phyloP scores from a whole-genome alignment of 2,329 filamentous ascomycete species.

The Phyllosticta capitalensis region DNA sequence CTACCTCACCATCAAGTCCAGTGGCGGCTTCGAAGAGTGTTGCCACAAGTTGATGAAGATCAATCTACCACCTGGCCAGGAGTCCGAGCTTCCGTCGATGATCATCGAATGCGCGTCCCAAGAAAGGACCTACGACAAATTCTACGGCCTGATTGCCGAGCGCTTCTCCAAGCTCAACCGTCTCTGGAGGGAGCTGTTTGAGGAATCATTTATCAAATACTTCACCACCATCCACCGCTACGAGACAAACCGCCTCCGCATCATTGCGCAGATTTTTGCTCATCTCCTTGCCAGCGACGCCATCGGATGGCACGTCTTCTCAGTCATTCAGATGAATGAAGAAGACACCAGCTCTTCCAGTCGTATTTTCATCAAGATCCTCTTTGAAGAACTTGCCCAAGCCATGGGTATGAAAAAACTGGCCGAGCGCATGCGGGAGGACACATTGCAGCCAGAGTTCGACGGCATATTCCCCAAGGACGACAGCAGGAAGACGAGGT shows the following conservation, averaged over 20 bases:
- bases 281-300: slow-evolving; percentile 82
- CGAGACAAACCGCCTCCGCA: slow-evolving; percentile 89
- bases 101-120: slow-evolving; percentile 94
- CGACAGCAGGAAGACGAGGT: slow-evolving; percentile 80
- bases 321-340: slow-evolving; percentile 80
- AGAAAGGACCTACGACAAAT: slow-evolving; percentile 94
- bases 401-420: slow-evolving; percentile 76
- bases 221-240: slow-evolving; percentile 97
- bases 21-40: slow-evolving; percentile 90
- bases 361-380: slow-evolving; percentile 96
- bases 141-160: slow-evolving; percentile 90
- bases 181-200: slow-evolving; percentile 87
- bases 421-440: slow-evolving; percentile 66
- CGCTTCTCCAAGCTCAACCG: slow-evolving; percentile 93
- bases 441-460: slow-evolving; percentile 66
- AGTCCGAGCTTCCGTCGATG: slow-evolving; percentile 90
- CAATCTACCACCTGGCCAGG: slow-evolving; percentile 74
- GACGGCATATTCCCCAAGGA: slow-evolving; percentile 84
- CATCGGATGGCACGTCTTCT: slow-evolving; percentile 85
- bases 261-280: slow-evolving; percentile 90
- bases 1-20: slow-evolving; percentile 96
- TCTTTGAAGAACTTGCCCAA: slow-evolving; percentile 87
- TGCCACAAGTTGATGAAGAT: slow-evolving; percentile 91
- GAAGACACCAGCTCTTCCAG: slow-evolving; percentile 94
- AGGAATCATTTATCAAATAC: slow-evolving; percentile 81